Percentiles rank a stretch among this genome's conserved stretches.
Conservation (phyloP, 2,329 filamentous ascomycete species). For the Paecilomyces formosus region DNA sequence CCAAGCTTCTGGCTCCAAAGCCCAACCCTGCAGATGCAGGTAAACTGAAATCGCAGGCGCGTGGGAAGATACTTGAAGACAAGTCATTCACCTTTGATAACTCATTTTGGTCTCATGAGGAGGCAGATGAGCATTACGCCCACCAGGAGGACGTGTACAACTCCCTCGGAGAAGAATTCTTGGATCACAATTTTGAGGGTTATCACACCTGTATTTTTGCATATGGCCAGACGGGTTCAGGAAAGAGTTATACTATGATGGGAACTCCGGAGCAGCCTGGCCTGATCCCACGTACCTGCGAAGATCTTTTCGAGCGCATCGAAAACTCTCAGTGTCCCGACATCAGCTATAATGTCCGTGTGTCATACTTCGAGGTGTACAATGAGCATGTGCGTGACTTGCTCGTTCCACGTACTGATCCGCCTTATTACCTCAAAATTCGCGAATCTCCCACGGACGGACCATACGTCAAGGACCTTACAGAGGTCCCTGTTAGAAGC, state of each 20-base stretch:
- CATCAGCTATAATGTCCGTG: slow-evolving; percentile 92
- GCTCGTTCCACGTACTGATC: slow-evolving; percentile 69
- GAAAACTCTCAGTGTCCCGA: slow-evolving; percentile 77
- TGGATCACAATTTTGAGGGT: slow-evolving; percentile 98
- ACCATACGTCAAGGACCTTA: slow-evolving; percentile 93
- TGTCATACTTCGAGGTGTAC: slow-evolving; percentile 99
- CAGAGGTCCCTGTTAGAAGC: slow-evolving; percentile 82
- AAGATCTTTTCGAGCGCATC: slow-evolving; percentile 92
- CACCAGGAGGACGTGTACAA: slow-evolving; percentile 92
- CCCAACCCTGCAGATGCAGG: slow-evolving; percentile 43
- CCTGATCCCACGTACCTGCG: slow-evolving; percentile 88
- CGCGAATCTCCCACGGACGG: slow-evolving; percentile 91
- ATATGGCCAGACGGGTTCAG: slow-evolving; percentile 94
- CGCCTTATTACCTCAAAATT: slow-evolving; percentile 91
- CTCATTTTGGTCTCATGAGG: slow-evolving; percentile 93
- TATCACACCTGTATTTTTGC: slow-evolving; percentile 99
- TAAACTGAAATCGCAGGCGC: slow-evolving; percentile 54
- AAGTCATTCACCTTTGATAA: slow-evolving; percentile 95
- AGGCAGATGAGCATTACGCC: slow-evolving; percentile 74
- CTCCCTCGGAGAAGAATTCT: slow-evolving; percentile 86
- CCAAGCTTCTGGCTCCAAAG: slow-evolving; percentile 66
- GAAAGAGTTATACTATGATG: slow-evolving; percentile 99
- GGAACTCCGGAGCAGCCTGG: slow-evolving; percentile 76
- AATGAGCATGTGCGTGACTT: slow-evolving; percentile 97
- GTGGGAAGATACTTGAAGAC: slow-evolving; percentile 68